These are phyloP conservation scores for Xerocomellus dryophilus DNA, from an alignment of 768 basidiomycete genomes.

Conservation along the genomic window DNA sequence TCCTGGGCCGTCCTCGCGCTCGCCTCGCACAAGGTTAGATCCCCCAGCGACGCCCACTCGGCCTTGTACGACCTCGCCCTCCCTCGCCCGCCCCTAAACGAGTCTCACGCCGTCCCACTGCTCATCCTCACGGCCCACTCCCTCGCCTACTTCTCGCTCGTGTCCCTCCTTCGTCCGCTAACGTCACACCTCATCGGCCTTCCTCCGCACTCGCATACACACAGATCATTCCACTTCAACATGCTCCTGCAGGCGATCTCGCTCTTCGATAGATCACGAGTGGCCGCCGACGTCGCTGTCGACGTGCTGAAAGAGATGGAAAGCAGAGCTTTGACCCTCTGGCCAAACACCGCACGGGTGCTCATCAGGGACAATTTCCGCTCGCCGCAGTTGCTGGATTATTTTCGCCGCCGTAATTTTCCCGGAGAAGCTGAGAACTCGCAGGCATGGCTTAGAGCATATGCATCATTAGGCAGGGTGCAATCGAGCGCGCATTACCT, in stretches of 20 bases:
- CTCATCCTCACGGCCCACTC: conserved; percentile 36
- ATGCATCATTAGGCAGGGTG: conserved; percentile 28
- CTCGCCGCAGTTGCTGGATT: conserved; percentile 47
- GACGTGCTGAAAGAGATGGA: conserved; percentile 48
- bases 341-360: conserved; percentile 39
- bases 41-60: conserved; percentile 42
- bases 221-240: conserved; percentile 44
- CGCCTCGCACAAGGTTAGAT: conserved; percentile 44
- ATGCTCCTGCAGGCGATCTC: conserved; percentile 52
- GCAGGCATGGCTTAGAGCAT: conserved; percentile 24
- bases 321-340: conserved; percentile 40
- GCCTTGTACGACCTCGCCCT: conserved; percentile 44
- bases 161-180: conserved; percentile 45
- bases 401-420: conserved; percentile 32
- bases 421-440: neutral
- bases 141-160: conserved; percentile 49
- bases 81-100: conserved; percentile 17
- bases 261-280: conserved; percentile 38
- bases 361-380: conserved; percentile 52
- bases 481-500: conserved; percentile 41
- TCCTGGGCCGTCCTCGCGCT: conserved; percentile 57
- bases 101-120: conserved; percentile 8
- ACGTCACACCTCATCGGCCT: conserved; percentile 41
- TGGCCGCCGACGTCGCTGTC: conserved; percentile 40
- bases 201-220: conserved; percentile 10